Evolutionary conservation across 2,329 filamentous ascomycete genomes (phyloP).

Genomic region (Ophidiomyces ophidiicola): DNA sequence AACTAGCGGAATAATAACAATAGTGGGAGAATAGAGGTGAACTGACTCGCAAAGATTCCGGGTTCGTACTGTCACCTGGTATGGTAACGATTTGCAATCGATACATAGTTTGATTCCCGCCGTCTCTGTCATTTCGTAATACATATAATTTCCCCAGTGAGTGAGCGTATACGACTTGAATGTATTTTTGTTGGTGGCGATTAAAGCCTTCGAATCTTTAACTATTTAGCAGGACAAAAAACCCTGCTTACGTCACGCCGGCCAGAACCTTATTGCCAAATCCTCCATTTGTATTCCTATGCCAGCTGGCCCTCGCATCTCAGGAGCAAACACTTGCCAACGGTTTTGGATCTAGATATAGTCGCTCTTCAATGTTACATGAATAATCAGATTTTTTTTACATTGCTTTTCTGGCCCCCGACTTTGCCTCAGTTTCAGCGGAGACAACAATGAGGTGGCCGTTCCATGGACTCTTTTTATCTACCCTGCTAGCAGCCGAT

Average conservation of each 20-base stretch:
- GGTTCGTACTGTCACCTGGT: constrained; percentile 10
- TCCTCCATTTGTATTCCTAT: no score
- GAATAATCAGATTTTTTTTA: not conserved
- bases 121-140: constrained; percentile 6
- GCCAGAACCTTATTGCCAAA: no score
- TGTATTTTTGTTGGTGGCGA: not conserved
- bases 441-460: constrained; percentile 29
- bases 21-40: not conserved
- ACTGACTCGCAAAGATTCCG: constrained; percentile 15
- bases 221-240: not conserved
- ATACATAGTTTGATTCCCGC: constrained; percentile 20
- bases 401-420: not conserved
- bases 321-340: no score
- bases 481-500: constrained; percentile 28
- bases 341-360: no score
- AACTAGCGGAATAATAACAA: not conserved
- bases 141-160: not conserved
- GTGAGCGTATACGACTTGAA: not conserved
- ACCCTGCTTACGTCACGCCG: constrained; percentile 10
- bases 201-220: not conserved
- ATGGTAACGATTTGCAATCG: constrained; percentile 14
- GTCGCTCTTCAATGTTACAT: no score
- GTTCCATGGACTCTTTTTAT: constrained; percentile 27
- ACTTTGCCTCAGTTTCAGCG: not conserved
- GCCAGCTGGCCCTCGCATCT: constrained; percentile 9